A percentile compares a stretch with the other conserved stretches of the same genome.
Conservation (phyloP, 2,329 filamentous ascomycete genomes). For the Aspergillus transmontanensis region DNA sequence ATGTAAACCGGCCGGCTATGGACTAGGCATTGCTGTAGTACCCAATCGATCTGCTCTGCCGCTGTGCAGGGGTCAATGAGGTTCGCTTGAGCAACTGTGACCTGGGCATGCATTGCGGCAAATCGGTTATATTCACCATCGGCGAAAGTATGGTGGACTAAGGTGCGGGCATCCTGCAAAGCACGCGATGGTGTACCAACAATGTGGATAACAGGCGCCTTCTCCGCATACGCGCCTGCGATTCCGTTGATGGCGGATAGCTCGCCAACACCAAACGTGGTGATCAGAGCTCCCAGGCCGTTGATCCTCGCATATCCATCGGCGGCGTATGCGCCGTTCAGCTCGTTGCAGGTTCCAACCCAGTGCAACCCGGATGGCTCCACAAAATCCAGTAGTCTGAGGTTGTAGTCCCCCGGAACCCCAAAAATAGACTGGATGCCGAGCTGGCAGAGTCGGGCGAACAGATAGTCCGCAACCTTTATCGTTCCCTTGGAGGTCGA, state of each 20-base stretch:
- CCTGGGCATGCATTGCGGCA: constrained; percentile 16
- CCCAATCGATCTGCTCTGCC: constrained; percentile 55
- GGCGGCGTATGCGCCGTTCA: constrained; percentile 43
- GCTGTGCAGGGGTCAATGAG: constrained; percentile 45
- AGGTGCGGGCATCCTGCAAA: constrained; percentile 46
- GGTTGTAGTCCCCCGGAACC: constrained; percentile 2
- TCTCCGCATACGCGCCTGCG: constrained; percentile 73
- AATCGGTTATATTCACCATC: constrained; percentile 21
- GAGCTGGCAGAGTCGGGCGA: neutral
- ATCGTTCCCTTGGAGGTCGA: neutral
- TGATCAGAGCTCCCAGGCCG: constrained; percentile 29
- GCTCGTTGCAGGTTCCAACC: neutral
- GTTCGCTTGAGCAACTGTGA: constrained; percentile 18
- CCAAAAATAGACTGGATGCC: neutral
- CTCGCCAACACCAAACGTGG: constrained; percentile 61
- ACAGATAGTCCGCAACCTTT: constrained; percentile 1
- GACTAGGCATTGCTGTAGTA: constrained; percentile 53
- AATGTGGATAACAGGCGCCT: constrained; percentile 67
- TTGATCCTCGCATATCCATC: constrained; percentile 37
- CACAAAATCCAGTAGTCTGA: neutral
- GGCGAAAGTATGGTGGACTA: constrained; percentile 67
- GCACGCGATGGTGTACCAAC: constrained; percentile 55
- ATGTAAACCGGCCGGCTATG: constrained; percentile 60
- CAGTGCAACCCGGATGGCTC: neutral
- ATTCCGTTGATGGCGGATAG: constrained; percentile 72